phyloP scores from a whole-genome alignment of 2,329 filamentous ascomycete genomes.

The Macrophomina pseudophaseolina region DNA sequence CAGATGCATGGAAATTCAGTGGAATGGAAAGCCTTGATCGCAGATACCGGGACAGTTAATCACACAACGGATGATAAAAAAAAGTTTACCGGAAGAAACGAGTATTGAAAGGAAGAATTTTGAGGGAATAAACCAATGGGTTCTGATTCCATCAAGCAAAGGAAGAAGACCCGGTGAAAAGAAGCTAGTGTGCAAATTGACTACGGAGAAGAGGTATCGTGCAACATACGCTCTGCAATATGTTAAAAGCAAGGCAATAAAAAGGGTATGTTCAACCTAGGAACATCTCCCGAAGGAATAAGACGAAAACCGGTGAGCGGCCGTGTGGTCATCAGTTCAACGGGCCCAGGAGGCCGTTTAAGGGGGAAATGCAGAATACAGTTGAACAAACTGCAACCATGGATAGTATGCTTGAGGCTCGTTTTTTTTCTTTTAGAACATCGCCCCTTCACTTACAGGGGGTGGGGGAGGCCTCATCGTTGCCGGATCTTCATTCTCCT shows the following conservation, averaged over 20 bases:
- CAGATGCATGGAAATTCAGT: neutral
- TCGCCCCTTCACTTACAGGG: constrained; percentile 24
- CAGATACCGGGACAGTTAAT: neutral
- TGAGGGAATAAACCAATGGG: neutral
- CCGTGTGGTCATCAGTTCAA: neutral
- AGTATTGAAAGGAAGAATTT: neutral
- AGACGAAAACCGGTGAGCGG: neutral
- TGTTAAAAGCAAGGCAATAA: neutral
- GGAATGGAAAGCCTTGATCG: neutral
- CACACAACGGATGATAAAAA: neutral
- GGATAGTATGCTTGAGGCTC: neutral
- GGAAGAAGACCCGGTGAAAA: neutral
- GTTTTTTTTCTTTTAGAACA: constrained; percentile 23
- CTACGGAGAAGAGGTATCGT: constrained; percentile 21
- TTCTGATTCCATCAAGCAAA: neutral
- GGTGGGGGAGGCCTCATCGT: constrained; percentile 18
- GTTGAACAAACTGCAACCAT: neutral
- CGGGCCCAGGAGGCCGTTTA: neutral
- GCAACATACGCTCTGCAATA: constrained; percentile 21
- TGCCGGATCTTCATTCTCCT: neutral
- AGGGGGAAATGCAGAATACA: neutral
- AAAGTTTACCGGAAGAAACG: too few relatives aligned
- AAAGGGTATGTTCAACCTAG: constrained; percentile 5
- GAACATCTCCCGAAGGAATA: constrained; percentile 9
- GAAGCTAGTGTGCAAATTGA: neutral